Evolutionary conservation across 1,284 basidiomycete genomes (phyloP).

Genomic region (Ceratobasidium sp.): DNA sequence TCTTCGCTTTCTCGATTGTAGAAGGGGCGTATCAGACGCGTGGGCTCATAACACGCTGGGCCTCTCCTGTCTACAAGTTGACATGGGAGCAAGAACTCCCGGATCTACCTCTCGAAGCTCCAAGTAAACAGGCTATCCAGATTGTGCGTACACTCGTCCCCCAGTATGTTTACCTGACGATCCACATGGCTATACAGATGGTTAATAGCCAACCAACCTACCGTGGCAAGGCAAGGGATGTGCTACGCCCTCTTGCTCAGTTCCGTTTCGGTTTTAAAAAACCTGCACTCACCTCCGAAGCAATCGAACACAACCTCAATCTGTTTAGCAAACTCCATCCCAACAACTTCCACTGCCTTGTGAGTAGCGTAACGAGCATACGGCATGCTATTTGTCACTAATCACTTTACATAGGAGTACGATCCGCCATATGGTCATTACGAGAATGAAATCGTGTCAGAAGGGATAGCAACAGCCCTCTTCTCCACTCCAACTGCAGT

Average conservation of each 20-base stretch:
- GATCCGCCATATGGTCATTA: not conserved
- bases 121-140: not conserved
- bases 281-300: not conserved
- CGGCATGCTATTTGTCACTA: not conserved
- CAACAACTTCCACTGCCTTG: constrained; percentile 17
- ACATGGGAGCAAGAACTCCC: not conserved
- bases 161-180: not conserved
- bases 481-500: constrained; percentile 7
- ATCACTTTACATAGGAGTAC: not conserved
- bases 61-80: not conserved
- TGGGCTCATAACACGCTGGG: not conserved
- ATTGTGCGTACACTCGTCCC: not conserved
- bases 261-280: not conserved
- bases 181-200: not conserved
- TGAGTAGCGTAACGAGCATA: not conserved
- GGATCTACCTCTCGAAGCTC: not conserved
- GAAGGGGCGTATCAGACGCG: constrained; percentile 9
- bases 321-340: not conserved
- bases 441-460: not conserved
- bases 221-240: constrained; percentile 12
- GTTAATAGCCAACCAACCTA: not conserved
- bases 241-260: not conserved
- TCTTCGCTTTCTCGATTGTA: not conserved
- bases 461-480: not conserved
- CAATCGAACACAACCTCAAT: not conserved